phyloP scores from a whole-genome alignment of 2,329 filamentous ascomycete genomes.

The Xylariaceae sp. region DNA sequence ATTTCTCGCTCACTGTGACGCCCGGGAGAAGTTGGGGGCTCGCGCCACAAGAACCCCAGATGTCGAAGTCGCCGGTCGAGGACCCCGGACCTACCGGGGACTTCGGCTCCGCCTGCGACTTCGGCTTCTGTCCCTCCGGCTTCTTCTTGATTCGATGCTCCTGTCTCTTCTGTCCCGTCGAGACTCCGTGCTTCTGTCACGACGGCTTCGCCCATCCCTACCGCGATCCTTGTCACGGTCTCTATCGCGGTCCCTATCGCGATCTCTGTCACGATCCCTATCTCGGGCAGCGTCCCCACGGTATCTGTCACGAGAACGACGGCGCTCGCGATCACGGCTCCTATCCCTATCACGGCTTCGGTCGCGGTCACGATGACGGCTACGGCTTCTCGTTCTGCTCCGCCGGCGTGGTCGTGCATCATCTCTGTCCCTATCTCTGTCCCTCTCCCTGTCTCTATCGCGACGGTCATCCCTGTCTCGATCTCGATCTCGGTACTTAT shows the following conservation, averaged over 20 bases:
- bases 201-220: constrained; percentile 30
- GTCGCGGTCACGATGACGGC: constrained; percentile 20
- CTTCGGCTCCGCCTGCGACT: constrained; percentile 30
- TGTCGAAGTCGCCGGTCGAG: neutral
- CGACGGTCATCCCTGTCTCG: constrained; percentile 11
- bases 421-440: constrained; percentile 32
- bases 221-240: constrained; percentile 38
- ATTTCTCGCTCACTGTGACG: no score
- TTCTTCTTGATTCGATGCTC: constrained; percentile 11
- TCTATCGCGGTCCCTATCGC: constrained; percentile 31
- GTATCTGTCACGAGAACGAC: constrained; percentile 27
- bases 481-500: constrained; percentile 25
- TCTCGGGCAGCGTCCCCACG: constrained; percentile 15
- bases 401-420: constrained; percentile 6
- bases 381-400: neutral
- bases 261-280: constrained; percentile 38
- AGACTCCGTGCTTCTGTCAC: constrained; percentile 22
- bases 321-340: constrained; percentile 37
- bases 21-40: no score
- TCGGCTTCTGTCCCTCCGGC: constrained; percentile 21
- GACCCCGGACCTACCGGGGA: constrained; percentile 28
- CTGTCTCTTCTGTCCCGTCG: constrained; percentile 19
- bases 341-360: constrained; percentile 35
- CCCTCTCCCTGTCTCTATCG: constrained; percentile 31
- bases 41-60: neutral